A percentile compares a stretch with the other conserved stretches of the same genome.
These are phyloP conservation scores for Erodium maritimum DNA, from an alignment of 345 rosid genomes.

Conservation along the genomic window DNA sequence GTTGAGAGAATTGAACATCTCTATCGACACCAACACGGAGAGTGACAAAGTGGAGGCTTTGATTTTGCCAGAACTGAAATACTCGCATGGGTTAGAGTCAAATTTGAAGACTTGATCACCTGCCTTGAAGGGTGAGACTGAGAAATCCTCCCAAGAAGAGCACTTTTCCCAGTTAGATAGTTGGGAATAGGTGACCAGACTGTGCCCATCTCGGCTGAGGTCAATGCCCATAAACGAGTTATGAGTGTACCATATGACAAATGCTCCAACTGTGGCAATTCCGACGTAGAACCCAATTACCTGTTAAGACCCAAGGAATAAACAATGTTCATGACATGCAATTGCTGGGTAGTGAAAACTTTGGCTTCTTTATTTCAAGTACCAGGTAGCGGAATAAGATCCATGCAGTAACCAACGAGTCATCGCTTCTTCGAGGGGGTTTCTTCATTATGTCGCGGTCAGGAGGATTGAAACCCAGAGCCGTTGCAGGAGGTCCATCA, in stretches of 20 bases:
- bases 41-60: constrained; percentile 88
- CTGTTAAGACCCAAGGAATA: constrained; percentile 19
- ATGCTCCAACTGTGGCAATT: constrained; percentile 80
- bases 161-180: constrained; percentile 82
- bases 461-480: constrained; percentile 93
- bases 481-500: constrained; percentile 98
- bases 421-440: constrained; percentile 71
- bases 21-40: constrained; percentile 82
- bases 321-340: neutral
- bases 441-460: constrained; percentile 45
- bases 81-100: constrained; percentile 64
- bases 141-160: constrained; percentile 58
- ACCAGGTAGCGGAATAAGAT: constrained; percentile 97
- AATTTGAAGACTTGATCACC: constrained; percentile 45
- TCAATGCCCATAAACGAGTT: constrained; percentile 64
- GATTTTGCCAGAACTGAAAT: constrained; percentile 71
- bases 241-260: constrained; percentile 89
- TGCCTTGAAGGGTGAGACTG: constrained; percentile 64
- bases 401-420: constrained; percentile 86
- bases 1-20: constrained; percentile 93
- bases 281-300: constrained; percentile 91
- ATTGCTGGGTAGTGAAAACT: neutral
- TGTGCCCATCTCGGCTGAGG: constrained; percentile 87
- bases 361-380: too few relatives aligned
- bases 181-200: constrained; percentile 68